Evolutionary conservation across 2,329 filamentous ascomycete genomes (phyloP), one percentile per base, ranked within the genome.

Genomic region (Annulohypoxylon truncatum): DNA sequence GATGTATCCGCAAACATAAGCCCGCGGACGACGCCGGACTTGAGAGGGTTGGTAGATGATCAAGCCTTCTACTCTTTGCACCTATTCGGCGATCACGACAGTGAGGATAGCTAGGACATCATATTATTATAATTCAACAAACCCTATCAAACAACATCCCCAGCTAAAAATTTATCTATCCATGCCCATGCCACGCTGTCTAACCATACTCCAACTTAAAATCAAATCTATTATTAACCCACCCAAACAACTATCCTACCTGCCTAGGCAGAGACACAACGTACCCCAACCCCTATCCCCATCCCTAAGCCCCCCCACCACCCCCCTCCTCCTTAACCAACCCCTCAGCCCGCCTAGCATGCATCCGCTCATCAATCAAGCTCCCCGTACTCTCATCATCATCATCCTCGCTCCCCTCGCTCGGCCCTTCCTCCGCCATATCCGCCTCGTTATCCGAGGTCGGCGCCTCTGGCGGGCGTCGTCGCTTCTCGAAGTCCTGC

Each of bases 401-500:
- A 4, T 77, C 76, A 1, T 77, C 76, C 12, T 51, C 48, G 12
- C 79, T 75, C 8, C 76, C 76, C 24, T 78, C 71, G 20, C 74
- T 78, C 6, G 67, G 75, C 10, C 79, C 74, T 8, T 75, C 78
- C 40, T 81, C 79, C 22, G 75, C 80, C 1, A 65, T 54, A 1
- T 77, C 76, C 31, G 77, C 79, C 15, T 50, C 72, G 26, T 68
- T 53, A 2, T 73, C 73, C n/a, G 81, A 77, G 5, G 76, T 75
- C 9, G 38, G 26, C 10, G 65, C 67, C 13, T 79, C 76, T 5
- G 72, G 74, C 2, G 84, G 83, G 26, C 82, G 85, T 67, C 88
- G 85, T 77, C 88, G 92, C 81, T 96, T 91, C 79, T 96, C 92
- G 77, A 97, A 98, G 79, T 98, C 95, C 77, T 97, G 91, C 66